phyloP scores from a whole-genome alignment of 495 filamentous ascomycete genomes.

The Jackrogersella minutella region DNA sequence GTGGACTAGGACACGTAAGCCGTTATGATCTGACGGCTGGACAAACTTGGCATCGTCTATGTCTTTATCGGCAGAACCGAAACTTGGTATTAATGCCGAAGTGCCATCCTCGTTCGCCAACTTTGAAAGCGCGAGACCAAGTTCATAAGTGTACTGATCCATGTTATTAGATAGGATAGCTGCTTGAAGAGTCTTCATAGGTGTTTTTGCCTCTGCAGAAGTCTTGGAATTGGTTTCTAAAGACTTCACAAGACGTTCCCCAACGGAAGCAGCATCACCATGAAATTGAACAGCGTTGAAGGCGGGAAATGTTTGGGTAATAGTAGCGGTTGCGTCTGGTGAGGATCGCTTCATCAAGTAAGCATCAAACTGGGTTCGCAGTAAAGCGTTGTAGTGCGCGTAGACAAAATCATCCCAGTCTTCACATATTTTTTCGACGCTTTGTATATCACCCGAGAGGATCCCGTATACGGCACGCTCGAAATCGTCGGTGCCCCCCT shows the following conservation, averaged over 20 bases:
- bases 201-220: slow-evolving; percentile 58
- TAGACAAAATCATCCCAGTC: slow-evolving; percentile 94
- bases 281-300: slow-evolving; percentile 64
- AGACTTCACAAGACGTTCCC: slow-evolving; percentile 58
- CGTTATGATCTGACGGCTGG: slow-evolving; percentile 61
- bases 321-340: slow-evolving; percentile 48
- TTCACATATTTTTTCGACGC: slow-evolving; percentile 76
- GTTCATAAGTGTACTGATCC: slow-evolving; percentile 62
- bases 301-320: slow-evolving; percentile 55
- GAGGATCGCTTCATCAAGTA: slow-evolving; percentile 62
- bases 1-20: slow-evolving; percentile 69
- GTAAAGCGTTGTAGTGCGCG: slow-evolving; percentile 81
- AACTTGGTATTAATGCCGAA: slow-evolving; percentile 60
- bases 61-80: slow-evolving; percentile 40
- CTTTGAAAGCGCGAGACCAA: slow-evolving; percentile 64
- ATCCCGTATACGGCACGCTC: slow-evolving; percentile 91
- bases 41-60: slow-evolving; percentile 55
- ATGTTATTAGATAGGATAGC: slow-evolving; percentile 68
- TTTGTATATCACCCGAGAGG: slow-evolving; percentile 80
- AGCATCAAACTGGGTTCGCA: slow-evolving; percentile 72
- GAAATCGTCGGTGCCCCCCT: slow-evolving; percentile 72
- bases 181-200: slow-evolving; percentile 71
- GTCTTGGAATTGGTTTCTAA: slow-evolving; percentile 59
- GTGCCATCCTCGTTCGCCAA: slow-evolving; percentile 57
- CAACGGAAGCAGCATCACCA: slow-evolving; percentile 58